Evolutionary conservation across 2,329 filamentous ascomycete genomes (phyloP).

Genomic region (Fusarium sp.): DNA sequence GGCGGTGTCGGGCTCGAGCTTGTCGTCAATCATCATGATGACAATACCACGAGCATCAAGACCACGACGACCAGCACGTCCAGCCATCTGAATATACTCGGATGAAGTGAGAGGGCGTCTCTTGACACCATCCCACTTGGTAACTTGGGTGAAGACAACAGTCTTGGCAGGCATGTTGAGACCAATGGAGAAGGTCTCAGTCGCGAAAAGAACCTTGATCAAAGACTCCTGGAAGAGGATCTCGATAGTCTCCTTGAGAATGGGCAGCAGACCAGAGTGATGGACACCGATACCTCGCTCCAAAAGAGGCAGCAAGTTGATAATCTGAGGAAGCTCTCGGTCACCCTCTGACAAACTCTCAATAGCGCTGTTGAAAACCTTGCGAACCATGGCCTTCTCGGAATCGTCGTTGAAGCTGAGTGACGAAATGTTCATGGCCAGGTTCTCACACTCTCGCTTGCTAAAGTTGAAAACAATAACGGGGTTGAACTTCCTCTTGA

Average conservation of each 20-base stretch:
- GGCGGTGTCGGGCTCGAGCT: slow-evolving; percentile 93
- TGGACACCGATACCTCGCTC: slow-evolving; percentile 95
- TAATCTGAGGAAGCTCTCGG: slow-evolving; percentile 86
- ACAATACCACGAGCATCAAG: slow-evolving; percentile 98
- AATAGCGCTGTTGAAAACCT: slow-evolving; percentile 93
- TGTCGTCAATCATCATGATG: slow-evolving; percentile 99
- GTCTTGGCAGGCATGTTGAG: slow-evolving; percentile 99
- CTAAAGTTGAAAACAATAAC: slow-evolving; percentile 99
- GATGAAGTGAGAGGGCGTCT: slow-evolving; percentile 89
- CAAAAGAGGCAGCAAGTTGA: slow-evolving; percentile 87
- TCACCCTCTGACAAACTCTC: slow-evolving; percentile 93
- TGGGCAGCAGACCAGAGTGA: slow-evolving; percentile 93
- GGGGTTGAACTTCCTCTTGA: slow-evolving; percentile 95
- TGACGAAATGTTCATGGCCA: slow-evolving; percentile 85
- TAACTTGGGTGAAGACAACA: slow-evolving; percentile 97
- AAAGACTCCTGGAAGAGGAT: slow-evolving; percentile 98
- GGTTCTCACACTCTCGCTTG: slow-evolving; percentile 93
- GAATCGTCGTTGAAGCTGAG: slow-evolving; percentile 96
- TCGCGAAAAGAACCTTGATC: slow-evolving; percentile 97
- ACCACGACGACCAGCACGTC: slow-evolving; percentile 93
- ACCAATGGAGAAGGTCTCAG: slow-evolving; percentile 98
- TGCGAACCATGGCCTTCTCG: slow-evolving; percentile 92
- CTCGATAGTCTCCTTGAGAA: slow-evolving; percentile 98
- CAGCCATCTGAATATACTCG: slow-evolving; percentile 99
- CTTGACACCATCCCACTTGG: slow-evolving; percentile 88